Percentiles rank a stretch among this genome's conserved stretches.
Conservation (phyloP, 2,329 filamentous ascomycete genomes). For the Diplodia sapinea region DNA sequence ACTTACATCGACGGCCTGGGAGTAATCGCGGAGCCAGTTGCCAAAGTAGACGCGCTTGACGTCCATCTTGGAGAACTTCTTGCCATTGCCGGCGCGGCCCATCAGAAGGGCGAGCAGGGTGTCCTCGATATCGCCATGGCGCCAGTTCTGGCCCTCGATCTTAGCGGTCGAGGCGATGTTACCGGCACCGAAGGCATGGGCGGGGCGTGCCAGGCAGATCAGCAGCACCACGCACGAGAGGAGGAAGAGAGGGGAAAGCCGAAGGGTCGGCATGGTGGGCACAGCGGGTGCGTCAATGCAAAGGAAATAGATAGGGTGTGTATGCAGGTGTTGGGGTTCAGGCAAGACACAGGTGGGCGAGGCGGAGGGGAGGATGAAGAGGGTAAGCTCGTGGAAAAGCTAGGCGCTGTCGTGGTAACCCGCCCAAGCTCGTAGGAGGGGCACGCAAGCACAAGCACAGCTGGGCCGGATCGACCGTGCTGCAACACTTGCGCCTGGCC, state of each 20-base stretch:
- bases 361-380: constrained; percentile 3
- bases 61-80: constrained; percentile 87
- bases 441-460: constrained; percentile 3
- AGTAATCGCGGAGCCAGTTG: constrained; percentile 94
- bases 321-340: constrained; percentile 24
- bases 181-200: constrained; percentile 82
- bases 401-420: constrained; percentile 39
- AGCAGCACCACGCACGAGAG: constrained; percentile 55
- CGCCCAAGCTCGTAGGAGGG: constrained; percentile 18
- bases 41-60: constrained; percentile 94
- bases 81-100: constrained; percentile 56
- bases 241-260: constrained; percentile 42
- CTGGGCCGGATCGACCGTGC: background rate
- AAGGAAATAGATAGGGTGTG: background rate
- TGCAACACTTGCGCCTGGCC: background rate
- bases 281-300: constrained; percentile 20
- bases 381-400: background rate
- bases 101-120: constrained; percentile 74
- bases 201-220: constrained; percentile 69
- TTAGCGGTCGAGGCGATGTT: constrained; percentile 84
- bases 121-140: constrained; percentile 81
- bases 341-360: constrained; percentile 32
- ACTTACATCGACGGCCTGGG: constrained; percentile 80
- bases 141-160: constrained; percentile 80
- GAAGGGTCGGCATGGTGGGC: constrained; percentile 31